Base-by-base conservation (phyloP, 495 filamentous ascomycete genomes). In the Penicillium tannophilum region DNA sequence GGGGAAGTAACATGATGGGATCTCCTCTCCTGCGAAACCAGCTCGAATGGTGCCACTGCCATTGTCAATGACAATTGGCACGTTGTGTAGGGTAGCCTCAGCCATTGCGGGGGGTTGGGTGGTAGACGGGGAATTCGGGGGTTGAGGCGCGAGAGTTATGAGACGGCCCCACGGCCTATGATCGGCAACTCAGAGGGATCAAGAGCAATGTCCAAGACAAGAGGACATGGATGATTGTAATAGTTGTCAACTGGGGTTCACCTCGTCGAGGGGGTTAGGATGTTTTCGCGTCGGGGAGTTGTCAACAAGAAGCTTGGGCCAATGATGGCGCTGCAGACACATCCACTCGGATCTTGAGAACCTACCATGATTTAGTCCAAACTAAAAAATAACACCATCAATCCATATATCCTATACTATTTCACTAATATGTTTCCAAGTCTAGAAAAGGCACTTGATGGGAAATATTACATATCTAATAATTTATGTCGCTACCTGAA, bases 61-160 rank as follows among this genome's bases (percentile, higher is more conserved):
- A 80, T 98, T 99, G 86, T 98, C 95, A 64, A 99, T 89, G 65
- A 99, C 95, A 67, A 99, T 95, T 51, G 94, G 92, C 62, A 92
- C 93, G 78, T 98, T 98, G 79, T 93, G 93, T 53, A 96, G 87
- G 60, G 87, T 89, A 52, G 76, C 75, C 73, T 96, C 91, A 50
- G 86, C 81, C 89, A 93, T 92, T 72, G 67, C 71, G 83, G 71
- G 71, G 63, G 64, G 59, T 64, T 43, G 70, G 56, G 55, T 52
- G 68, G 31, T 45, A 33, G 47, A 54, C 41, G 45, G 58, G 35
- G 56, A 44, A 51, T 63, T 59, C 39, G 56, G 56, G 52, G 52
- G 63, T 63, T 43, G 49, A 60, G 65, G 67, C 61, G 66, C 68
- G 60, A 60, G 57, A 64, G 55, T 62, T 35, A 66, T 61, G 59